Evolutionary conservation across 2,329 filamentous ascomycete species (phyloP), one percentile per base, ranked within the genome.

Genomic region (Colletotrichum coccodes): DNA sequence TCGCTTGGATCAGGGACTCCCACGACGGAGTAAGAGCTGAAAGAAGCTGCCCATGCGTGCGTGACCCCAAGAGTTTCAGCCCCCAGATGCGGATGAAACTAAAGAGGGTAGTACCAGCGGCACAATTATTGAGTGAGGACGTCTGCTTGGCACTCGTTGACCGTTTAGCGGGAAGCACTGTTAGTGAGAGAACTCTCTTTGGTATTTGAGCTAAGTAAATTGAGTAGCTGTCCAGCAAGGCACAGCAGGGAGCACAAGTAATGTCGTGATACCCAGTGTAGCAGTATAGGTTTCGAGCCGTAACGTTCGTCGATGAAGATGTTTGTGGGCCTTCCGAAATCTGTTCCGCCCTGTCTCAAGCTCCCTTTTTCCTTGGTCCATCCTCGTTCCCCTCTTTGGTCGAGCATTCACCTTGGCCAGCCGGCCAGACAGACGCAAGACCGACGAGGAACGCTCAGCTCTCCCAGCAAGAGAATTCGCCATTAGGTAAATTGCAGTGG

Each of bases 401-500:
- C 38, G 18, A 9, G 7, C 11, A 2, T 36, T 59, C 12, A 44
- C 30, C n/a, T 21, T n/a, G 34, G 16, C 7, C 44, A 26, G 18
- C 21, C n/a, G 46, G 11, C 23, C 23, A 9, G 32, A 9, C 7
- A 18, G 28, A 11, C 23, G 18, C n/a, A 26, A 57, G 36, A 21
- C 21, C 14, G 12, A 58, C 12, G 8, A 42, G 18, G 30, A 6
- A 36, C 16, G 30, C 36, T 18, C 49, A 59, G 21, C 14, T 34
- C 21, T 47, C 34, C 9, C 60, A 23, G 36, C 38, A 50, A 53
- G 62, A 49, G 34, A 60, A 68, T 64, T 62, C 36, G 62, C 54
- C 62, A 75, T 74, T 74, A 76, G 8, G 42, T 46, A 34, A 63
- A 72, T 73, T 64, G 65, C 70, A 68, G 44, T 46, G 66, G 65